Percentiles rank a stretch among this genome's conserved stretches.
Conservation (phyloP, 2,329 filamentous ascomycete genomes). For the Epichloe gansuensis region DNA sequence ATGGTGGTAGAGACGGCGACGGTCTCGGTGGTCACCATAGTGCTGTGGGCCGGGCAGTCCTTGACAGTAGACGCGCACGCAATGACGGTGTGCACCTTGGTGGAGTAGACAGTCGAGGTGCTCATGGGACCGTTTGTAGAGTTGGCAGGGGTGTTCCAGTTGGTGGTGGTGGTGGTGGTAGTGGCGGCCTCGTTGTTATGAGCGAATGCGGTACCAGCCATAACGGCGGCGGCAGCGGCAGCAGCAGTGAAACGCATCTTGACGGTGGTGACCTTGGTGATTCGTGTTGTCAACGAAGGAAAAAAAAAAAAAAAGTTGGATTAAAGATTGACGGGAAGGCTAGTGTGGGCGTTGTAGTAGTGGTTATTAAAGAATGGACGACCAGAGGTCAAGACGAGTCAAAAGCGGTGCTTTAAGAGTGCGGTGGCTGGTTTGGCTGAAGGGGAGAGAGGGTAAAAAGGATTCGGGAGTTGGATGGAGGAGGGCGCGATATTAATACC, state of each 20-base stretch:
- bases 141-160: conserved; percentile 38
- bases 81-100: conserved; percentile 49
- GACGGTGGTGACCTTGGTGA: conserved; percentile 20
- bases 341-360: conserved; percentile 19
- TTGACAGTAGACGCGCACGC: conserved; percentile 47
- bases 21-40: conserved; percentile 24
- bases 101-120: conserved; percentile 44
- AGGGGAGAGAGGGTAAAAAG: conserved; percentile 19
- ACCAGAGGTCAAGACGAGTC: conserved; percentile 40
- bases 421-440: conserved; percentile 32
- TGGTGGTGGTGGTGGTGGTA: conserved; percentile 37
- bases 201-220: conserved; percentile 26
- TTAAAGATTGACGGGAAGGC: conserved; percentile 21
- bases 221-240: conserved; percentile 18
- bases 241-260: conserved; percentile 52
- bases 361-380: conserved; percentile 40
- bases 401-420: conserved; percentile 24
- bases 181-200: conserved; percentile 12
- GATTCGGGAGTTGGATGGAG: conserved; percentile 15
- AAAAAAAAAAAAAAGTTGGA: conserved; percentile 12
- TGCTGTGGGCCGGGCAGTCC: conserved; percentile 43
- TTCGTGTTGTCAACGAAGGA: conserved; percentile 8
- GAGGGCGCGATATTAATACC: conserved; percentile 36
- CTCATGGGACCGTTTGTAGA: no score
- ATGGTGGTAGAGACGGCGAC: conserved; percentile 27